A percentile compares a stretch with the other conserved stretches of the same genome.
These are phyloP conservation scores for Cutaneotrichosporon sp. DNA, from an alignment of 1,284 basidiomycete genomes.

Conservation along the genomic window DNA sequence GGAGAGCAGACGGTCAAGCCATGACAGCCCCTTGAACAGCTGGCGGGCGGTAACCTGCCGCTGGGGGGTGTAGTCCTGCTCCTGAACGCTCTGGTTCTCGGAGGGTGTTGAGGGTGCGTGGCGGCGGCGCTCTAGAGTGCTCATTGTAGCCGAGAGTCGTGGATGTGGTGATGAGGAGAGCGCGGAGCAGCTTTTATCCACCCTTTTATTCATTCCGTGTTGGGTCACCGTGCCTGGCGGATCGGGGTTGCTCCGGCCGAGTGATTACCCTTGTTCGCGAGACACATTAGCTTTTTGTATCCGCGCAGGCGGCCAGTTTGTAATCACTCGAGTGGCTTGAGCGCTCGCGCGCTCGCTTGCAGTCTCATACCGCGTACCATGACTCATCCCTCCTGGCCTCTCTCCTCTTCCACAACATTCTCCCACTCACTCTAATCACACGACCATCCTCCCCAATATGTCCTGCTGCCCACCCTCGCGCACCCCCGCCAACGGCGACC, in stretches of 20 bases:
- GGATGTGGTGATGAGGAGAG: neutral
- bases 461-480: neutral
- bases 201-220: too few species aligned
- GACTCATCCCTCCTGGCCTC: too few species aligned
- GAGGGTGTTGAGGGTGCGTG: neutral
- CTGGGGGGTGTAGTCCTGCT: neutral
- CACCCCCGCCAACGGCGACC: neutral
- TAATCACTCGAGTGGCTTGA: too few species aligned
- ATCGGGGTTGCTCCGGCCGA: too few species aligned
- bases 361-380: too few species aligned
- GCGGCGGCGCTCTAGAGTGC: neutral
- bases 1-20: constrained; percentile 69
- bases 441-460: neutral
- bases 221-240: too few species aligned
- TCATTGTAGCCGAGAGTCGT: neutral
- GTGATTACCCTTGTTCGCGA: too few species aligned
- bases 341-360: too few species aligned
- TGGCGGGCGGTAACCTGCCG: neutral
- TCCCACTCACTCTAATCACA: neutral
- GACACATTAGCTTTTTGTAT: too few species aligned
- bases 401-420: too few species aligned
- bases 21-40: constrained; percentile 44
- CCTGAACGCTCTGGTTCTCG: neutral
- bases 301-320: too few species aligned
- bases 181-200: neutral